Percentiles rank a stretch among this genome's conserved stretches.
phyloP scores from a whole-genome alignment of 352 stramenopile genomes.

The Pythium utonaiense region DNA sequence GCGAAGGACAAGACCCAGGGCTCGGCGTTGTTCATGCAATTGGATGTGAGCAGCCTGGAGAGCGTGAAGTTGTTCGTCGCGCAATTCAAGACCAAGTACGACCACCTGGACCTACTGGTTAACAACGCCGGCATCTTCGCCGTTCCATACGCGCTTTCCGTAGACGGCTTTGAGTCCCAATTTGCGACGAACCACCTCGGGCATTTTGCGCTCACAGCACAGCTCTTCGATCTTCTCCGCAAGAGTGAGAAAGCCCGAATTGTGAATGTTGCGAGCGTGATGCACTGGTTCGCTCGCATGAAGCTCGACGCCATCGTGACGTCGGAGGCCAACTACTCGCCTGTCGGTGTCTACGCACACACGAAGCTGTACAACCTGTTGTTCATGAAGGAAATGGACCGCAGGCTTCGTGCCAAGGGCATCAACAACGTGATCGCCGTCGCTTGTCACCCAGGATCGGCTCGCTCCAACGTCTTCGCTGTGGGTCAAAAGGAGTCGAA shows the following conservation, averaged over 20 bases:
- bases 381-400: constrained; percentile 39
- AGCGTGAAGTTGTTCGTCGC: background rate
- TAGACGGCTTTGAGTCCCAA: constrained; percentile 28
- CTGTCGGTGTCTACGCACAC: constrained; percentile 22
- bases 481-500: background rate
- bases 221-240: background rate
- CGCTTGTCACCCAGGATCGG: constrained; percentile 31
- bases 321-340: constrained; percentile 13
- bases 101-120: background rate
- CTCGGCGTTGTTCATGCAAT: background rate
- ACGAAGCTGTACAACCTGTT: constrained; percentile 42
- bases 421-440: constrained; percentile 24
- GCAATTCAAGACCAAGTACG: background rate
- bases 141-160: constrained; percentile 14
- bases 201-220: constrained; percentile 17
- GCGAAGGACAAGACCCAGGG: too few relatives aligned
- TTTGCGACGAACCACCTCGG: constrained; percentile 37
- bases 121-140: constrained; percentile 27
- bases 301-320: constrained; percentile 11
- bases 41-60: background rate
- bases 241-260: background rate
- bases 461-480: constrained; percentile 23
- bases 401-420: constrained; percentile 19
- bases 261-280: background rate
- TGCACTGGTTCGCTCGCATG: constrained; percentile 6